Evolutionary conservation across 2,329 filamentous ascomycete genomes (phyloP).

Genomic region (Pseudogymnoascus sp.): DNA sequence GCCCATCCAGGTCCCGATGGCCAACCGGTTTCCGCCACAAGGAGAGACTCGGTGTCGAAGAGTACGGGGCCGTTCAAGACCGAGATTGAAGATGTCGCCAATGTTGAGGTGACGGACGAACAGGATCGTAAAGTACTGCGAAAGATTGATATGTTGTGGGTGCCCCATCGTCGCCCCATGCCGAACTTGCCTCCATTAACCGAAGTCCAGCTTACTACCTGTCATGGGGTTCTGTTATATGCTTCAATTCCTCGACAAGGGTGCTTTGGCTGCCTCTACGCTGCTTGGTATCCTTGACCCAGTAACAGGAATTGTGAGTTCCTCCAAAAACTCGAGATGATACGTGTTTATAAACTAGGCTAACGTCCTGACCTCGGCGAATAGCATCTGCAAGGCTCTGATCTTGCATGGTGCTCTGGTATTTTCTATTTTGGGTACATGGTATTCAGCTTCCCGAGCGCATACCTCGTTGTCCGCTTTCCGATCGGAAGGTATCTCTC

Average conservation of each 20-base stretch:
- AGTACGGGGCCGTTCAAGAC: not conserved
- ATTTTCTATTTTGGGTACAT: constrained; percentile 28
- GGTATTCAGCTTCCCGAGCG: constrained; percentile 27
- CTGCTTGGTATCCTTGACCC: constrained; percentile 43
- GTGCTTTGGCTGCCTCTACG: constrained; percentile 43
- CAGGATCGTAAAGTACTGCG: constrained; percentile 14
- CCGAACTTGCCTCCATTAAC: not conserved
- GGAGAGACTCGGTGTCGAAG: not conserved
- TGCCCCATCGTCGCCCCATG: not conserved
- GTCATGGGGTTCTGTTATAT: constrained; percentile 18
- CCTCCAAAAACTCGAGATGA: not conserved
- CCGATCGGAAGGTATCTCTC: constrained; percentile 29
- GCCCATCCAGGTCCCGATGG: not conserved
- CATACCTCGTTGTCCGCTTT: constrained; percentile 27
- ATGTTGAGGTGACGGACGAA: constrained; percentile 5
- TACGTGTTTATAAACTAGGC: not conserved
- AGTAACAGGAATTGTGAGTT: not conserved
- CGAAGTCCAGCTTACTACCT: constrained; percentile 13
- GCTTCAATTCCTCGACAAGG: constrained; percentile 29
- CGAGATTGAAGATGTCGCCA: constrained; percentile 1
- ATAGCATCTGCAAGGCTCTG: not conserved
- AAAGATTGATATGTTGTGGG: constrained; percentile 19
- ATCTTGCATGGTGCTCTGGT: not conserved
- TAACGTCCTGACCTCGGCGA: not conserved
- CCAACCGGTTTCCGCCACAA: not conserved